Evolutionary conservation across 495 filamentous ascomycete species (phyloP), one percentile per base, ranked within the genome.

Genomic region (Xylaria venustula): DNA sequence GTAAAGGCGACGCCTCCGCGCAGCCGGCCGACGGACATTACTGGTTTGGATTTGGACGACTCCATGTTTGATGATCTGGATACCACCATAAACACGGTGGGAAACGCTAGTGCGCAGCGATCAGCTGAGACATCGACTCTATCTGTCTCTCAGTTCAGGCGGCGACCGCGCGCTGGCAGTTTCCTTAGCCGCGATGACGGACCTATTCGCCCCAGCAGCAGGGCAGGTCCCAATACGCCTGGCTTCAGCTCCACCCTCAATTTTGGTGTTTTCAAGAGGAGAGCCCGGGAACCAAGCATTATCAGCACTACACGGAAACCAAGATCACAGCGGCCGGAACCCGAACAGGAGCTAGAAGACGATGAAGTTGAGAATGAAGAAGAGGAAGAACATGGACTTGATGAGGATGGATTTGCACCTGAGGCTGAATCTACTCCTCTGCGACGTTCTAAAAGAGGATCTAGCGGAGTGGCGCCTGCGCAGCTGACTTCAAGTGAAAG

Each of bases 1-100:
- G 65, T 70, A 7, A 64, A 67, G 19, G 68, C 57, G 14, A 71
- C 75, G 17, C 67, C 66, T 3, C 34, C 51, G 45, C 66, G 53
- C 36, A 61, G 59, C 50, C 66, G 70, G 28, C 61, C 73, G 23
- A 71, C 71, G 7, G 77, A 81, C 26, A 62, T 70, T 7, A 78
- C 77, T 11, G 79, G 79, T 6, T 26, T 81, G 51, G 79, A 81
- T 54, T 51, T 81, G 59, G 78, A 81, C 50, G 78, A 79, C 50
- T 65, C 67, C 5, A 65, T 74, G n/a, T 79, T 81, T 56, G 75
- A 71, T 42, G 77, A 76, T 19, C 63, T 80, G 15, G 73, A 81
- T 52, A 76, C 78, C 26, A 79, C 72, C 23, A 62, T 82, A 22
- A 73, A 75, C 7, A 73, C 72, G 0, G 61, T 52, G 1, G 69